These are phyloP conservation scores for Haematococcus lacustris DNA, from an alignment of 139 green algal species.

Conservation along the genomic window DNA sequence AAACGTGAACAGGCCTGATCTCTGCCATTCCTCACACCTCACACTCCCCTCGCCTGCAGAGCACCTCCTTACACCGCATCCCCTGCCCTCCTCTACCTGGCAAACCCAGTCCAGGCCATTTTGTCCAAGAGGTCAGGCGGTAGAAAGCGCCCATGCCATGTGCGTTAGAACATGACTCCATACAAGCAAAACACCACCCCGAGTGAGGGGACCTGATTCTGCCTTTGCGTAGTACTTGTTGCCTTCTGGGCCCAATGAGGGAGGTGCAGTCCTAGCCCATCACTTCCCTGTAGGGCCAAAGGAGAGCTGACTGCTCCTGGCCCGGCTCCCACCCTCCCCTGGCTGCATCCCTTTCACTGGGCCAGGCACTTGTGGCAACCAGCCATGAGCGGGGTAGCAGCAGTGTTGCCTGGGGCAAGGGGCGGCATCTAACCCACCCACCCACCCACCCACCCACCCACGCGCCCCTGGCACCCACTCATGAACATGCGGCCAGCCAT, in stretches of 20 bases:
- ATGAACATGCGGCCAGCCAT: constrained; percentile 3
- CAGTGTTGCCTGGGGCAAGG: background rate
- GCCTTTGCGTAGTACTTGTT: too few relatives aligned
- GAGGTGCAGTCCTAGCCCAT: background rate
- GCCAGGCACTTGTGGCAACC: constrained; percentile 6
- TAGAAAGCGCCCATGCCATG: too few relatives aligned
- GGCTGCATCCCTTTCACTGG: background rate
- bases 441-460: background rate
- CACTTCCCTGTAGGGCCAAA: too few relatives aligned
- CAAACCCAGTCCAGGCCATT: too few relatives aligned
- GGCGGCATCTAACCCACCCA: background rate
- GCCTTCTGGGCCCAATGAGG: too few relatives aligned
- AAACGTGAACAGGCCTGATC: background rate
- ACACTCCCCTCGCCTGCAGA: too few relatives aligned
- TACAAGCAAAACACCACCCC: too few relatives aligned
- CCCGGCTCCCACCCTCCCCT: background rate
- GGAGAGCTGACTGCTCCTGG: background rate
- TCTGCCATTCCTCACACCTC: background rate
- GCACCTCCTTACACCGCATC: background rate
- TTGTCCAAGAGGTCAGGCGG: too few relatives aligned
- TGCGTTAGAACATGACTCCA: too few relatives aligned
- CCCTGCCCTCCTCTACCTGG: background rate
- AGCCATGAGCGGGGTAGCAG: too few relatives aligned
- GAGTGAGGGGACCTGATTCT: too few relatives aligned
- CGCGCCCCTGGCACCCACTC: too few relatives aligned